Percentiles rank a stretch among this genome's conserved stretches.
phyloP scores from a whole-genome alignment of 2,329 filamentous ascomycete genomes.

The Colletotrichum magnum region DNA sequence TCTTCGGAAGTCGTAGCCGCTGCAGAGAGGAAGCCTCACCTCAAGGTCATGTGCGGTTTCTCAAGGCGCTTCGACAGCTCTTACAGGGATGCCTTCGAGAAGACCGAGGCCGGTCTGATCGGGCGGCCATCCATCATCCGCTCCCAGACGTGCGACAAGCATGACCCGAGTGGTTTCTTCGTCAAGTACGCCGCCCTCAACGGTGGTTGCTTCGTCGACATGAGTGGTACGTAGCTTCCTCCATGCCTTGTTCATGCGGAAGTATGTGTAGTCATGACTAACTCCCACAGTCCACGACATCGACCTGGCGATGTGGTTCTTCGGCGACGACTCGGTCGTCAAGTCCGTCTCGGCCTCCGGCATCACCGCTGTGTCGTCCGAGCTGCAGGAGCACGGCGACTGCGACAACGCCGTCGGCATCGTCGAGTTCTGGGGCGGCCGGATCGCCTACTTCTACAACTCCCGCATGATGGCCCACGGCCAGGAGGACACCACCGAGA shows the following conservation, averaged over 20 bases:
- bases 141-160: constrained; percentile 77
- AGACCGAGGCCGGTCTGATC: constrained; percentile 67
- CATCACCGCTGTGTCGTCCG: constrained; percentile 50
- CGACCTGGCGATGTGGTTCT: constrained; percentile 52
- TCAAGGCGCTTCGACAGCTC: constrained; percentile 70
- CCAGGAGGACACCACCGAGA: constrained; percentile 76
- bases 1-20: constrained; percentile 66
- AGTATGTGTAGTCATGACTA: background rate
- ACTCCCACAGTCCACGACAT: constrained; percentile 13
- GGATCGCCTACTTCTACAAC: constrained; percentile 75
- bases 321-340: constrained; percentile 49
- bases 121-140: constrained; percentile 73
- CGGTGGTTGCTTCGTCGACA: constrained; percentile 79
- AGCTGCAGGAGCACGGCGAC: constrained; percentile 50
- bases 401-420: constrained; percentile 61
- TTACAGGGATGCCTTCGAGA: constrained; percentile 71
- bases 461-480: constrained; percentile 78
- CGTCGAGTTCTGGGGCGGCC: constrained; percentile 75
- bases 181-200: constrained; percentile 75
- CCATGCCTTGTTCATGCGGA: background rate
- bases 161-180: constrained; percentile 76
- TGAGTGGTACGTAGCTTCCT: constrained; percentile 20
- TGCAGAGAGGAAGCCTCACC: constrained; percentile 66
- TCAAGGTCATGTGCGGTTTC: constrained; percentile 71
- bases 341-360: constrained; percentile 50